Conservation (phyloP, 148 eudicot genomes). For the Euryodendron excelsum region DNA sequence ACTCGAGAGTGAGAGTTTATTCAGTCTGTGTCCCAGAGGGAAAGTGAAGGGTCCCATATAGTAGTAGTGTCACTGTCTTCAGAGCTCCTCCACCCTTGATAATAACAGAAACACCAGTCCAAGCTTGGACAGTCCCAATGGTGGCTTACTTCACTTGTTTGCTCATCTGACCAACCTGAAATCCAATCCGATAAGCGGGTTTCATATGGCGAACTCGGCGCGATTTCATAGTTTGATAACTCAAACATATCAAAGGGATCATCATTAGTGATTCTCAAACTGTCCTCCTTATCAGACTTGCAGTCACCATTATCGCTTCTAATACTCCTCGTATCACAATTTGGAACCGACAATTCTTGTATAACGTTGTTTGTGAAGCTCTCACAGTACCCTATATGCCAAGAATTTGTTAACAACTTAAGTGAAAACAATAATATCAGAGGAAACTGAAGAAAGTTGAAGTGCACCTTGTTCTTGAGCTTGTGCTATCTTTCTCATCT, state of each 20-base stretch:
- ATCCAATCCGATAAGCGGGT: not conserved
- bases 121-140: not conserved
- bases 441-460: not conserved
- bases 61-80: not conserved
- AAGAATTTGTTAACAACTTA: too few species aligned
- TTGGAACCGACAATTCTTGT: not conserved
- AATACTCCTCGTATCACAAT: not conserved
- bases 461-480: constrained; percentile 20
- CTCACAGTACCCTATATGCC: not conserved
- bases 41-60: not conserved
- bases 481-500: constrained; percentile 36
- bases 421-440: not conserved
- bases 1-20: not conserved
- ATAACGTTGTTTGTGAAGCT: not conserved
- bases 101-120: constrained; percentile 1
- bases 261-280: not conserved
- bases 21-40: constrained; percentile 5
- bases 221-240: not conserved
- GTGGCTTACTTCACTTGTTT: constrained; percentile 6
- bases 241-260: not conserved
- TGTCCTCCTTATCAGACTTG: too few species aligned
- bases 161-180: not conserved
- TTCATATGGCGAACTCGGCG: not conserved
- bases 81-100: not conserved
- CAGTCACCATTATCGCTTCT: too few species aligned